Conservation (phyloP, 2,329 filamentous ascomycete genomes). For the Rasamsonia emersonii region DNA sequence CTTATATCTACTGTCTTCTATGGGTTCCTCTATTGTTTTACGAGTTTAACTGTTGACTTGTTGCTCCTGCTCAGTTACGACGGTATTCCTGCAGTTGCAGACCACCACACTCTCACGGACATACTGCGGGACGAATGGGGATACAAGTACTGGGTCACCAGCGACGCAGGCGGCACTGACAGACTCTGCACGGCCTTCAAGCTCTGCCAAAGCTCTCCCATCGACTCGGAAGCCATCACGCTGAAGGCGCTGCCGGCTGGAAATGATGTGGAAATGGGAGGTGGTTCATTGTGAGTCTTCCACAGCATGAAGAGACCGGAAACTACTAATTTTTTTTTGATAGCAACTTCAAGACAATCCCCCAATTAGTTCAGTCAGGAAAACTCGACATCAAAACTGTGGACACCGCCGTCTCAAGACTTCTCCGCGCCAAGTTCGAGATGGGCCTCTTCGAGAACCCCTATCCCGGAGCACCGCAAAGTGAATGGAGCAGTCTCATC, state of each 20-base stretch:
- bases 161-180: conserved; percentile 63
- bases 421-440: conserved; percentile 60
- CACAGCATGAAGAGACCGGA: background rate
- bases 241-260: conserved; percentile 57
- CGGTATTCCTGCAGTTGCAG: conserved; percentile 58
- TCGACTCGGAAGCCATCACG: conserved; percentile 59
- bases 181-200: conserved; percentile 56
- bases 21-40: too few species aligned
- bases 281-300: conserved; percentile 50
- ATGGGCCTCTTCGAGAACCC: conserved; percentile 65
- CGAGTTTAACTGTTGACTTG: too few species aligned
- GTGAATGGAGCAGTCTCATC: conserved; percentile 50
- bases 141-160: conserved; percentile 58
- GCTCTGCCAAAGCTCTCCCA: conserved; percentile 51
- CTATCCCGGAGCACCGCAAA: conserved; percentile 49
- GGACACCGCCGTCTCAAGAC: conserved; percentile 57
- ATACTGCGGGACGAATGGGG: conserved; percentile 66
- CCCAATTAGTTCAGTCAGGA: conserved; percentile 53
- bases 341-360: conserved; percentile 57
- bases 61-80: too few species aligned
- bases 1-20: too few species aligned
- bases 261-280: conserved; percentile 67
- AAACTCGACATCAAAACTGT: conserved; percentile 52
- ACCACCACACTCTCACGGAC: conserved; percentile 57
- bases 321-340: conserved; percentile 3